Evolutionary conservation across 2,329 filamentous ascomycete genomes (phyloP).

Genomic region (Pyrenophora teres): DNA sequence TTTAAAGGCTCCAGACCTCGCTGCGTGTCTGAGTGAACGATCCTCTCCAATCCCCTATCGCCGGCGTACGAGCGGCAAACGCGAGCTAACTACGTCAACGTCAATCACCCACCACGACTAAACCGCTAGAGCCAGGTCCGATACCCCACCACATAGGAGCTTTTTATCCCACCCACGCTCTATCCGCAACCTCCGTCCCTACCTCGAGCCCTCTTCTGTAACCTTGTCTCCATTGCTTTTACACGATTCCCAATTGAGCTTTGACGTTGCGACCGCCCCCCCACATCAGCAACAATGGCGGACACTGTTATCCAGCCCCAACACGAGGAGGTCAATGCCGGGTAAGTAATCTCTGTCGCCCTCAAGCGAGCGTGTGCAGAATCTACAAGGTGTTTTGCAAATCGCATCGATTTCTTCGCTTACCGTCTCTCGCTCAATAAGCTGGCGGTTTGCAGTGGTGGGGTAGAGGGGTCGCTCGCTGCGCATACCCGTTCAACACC

Average conservation of each 20-base stretch:
- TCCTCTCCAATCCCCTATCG: conserved; percentile 23
- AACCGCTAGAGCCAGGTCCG: conserved; percentile 34
- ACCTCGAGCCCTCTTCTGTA: conserved; percentile 15
- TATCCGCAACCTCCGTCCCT: conserved; percentile 34
- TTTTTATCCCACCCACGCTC: conserved; percentile 36
- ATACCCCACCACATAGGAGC: conserved; percentile 44
- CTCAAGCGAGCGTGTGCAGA: not conserved
- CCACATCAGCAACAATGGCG: conserved; percentile 46
- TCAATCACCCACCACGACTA: conserved; percentile 34
- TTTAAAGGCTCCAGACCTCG: conserved; percentile 27
- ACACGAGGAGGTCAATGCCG: conserved; percentile 51
- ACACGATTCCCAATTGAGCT: conserved; percentile 29
- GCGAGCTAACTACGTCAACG: conserved; percentile 24
- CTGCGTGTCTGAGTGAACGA: conserved; percentile 19
- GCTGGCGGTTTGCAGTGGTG: conserved; percentile 5
- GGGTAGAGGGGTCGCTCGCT: conserved; percentile 22
- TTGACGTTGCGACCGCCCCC: conserved; percentile 24
- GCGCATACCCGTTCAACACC: conserved; percentile 1
- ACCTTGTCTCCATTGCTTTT: conserved; percentile 10
- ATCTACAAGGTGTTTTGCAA: not conserved
- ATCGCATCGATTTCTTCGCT: conserved; percentile 12
- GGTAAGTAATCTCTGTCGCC: conserved; percentile 45
- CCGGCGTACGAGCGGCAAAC: conserved; percentile 29
- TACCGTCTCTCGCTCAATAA: not conserved
- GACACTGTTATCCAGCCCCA: conserved; percentile 56